These are phyloP conservation scores for Trichodelitschia bisporula DNA, from an alignment of 495 filamentous ascomycete genomes.

Conservation along the genomic window DNA sequence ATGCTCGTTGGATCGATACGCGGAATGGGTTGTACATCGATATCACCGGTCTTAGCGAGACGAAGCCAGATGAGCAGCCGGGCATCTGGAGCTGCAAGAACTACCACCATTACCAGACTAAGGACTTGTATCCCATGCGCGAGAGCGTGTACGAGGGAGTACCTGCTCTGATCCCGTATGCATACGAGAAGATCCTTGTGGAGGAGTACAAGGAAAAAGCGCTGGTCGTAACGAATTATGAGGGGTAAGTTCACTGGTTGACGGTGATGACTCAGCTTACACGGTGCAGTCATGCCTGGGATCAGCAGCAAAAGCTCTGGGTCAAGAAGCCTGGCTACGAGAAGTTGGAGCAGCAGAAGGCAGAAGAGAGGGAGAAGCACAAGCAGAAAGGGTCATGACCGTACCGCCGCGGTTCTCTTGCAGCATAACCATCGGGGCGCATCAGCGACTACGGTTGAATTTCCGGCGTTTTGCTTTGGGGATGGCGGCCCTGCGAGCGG, in stretches of 20 bases:
- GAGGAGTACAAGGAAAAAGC: conserved; percentile 33
- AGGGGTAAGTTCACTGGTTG: conserved; percentile 30
- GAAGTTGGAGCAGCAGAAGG: neutral
- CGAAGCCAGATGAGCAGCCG: conserved; percentile 29
- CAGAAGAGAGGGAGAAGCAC: neutral
- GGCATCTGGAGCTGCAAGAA: conserved; percentile 70
- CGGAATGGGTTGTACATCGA: conserved; percentile 63
- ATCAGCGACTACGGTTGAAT: too few relatives aligned
- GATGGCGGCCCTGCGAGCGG: too few relatives aligned
- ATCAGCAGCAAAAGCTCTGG: too few relatives aligned
- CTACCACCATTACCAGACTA: conserved; percentile 35
- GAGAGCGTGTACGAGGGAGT: conserved; percentile 35
- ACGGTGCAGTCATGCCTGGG: too few relatives aligned
- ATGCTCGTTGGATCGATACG: conserved; percentile 64
- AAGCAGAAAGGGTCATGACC: too few relatives aligned
- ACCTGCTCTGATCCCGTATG: conserved; percentile 32
- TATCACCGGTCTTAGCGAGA: conserved; percentile 56
- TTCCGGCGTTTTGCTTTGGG: too few relatives aligned
- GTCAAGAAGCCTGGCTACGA: too few relatives aligned
- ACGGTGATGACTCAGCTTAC: too few relatives aligned
- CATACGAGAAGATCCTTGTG: conserved; percentile 30
- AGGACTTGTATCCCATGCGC: conserved; percentile 28
- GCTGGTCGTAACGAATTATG: conserved; percentile 22
- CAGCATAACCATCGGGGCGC: too few relatives aligned
- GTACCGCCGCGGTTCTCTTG: too few relatives aligned